Evolutionary conservation across 768 basidiomycete species (phyloP).

Genomic region (Steccherinum ochraceum): DNA sequence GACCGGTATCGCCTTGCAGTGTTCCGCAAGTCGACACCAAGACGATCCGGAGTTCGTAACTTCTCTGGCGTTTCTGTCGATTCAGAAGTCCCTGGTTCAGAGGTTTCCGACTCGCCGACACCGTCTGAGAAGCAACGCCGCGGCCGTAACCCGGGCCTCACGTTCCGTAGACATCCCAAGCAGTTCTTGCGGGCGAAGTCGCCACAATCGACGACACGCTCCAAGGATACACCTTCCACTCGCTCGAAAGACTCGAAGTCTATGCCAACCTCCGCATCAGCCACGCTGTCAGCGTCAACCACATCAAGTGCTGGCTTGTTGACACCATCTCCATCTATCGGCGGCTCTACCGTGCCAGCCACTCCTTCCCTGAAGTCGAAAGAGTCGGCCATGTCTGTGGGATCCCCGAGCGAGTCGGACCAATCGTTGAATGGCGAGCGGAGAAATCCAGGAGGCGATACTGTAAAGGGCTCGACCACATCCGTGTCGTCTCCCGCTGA

Average conservation of each 20-base stretch:
- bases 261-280: conserved; percentile 38
- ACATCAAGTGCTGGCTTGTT: conserved; percentile 44
- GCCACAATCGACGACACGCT: conserved; percentile 40
- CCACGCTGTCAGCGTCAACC: conserved; percentile 40
- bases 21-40: conserved; percentile 75
- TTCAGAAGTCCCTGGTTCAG: conserved; percentile 37
- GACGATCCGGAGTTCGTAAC: conserved; percentile 36
- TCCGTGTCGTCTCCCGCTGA: conserved; percentile 27
- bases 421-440: conserved; percentile 54
- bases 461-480: conserved; percentile 17
- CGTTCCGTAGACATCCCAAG: conserved; percentile 65
- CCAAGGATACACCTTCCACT: conserved; percentile 30
- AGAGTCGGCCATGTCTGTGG: conserved; percentile 71
- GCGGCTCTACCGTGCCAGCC: conserved; percentile 30
- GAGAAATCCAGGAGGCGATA: conserved; percentile 20
- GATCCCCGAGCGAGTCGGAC: conserved; percentile 63
- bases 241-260: conserved; percentile 30
- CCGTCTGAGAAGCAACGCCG: conserved; percentile 53
- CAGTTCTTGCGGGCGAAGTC: conserved; percentile 73
- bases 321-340: conserved; percentile 57
- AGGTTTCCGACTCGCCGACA: conserved; percentile 36
- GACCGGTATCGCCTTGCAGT: conserved; percentile 82
- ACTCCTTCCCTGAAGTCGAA: conserved; percentile 77
- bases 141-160: conserved; percentile 62
- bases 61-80: conserved; percentile 57